These are phyloP conservation scores for Erodium texanum DNA, from an alignment of 441 rosid species.

Conservation along the genomic window DNA sequence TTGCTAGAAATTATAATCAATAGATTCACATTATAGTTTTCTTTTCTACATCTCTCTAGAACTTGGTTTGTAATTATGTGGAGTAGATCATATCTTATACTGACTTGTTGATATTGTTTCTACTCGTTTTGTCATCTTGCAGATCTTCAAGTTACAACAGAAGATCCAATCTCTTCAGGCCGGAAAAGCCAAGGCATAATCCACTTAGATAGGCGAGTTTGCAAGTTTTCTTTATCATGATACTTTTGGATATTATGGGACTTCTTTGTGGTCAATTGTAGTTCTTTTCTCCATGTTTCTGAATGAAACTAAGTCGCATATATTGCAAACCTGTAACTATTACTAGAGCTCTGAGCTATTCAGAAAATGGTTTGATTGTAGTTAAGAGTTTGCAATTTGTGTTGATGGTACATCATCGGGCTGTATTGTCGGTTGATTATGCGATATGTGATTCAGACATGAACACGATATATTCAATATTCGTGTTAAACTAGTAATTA, in stretches of 20 bases:
- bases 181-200: slow-evolving; percentile 76
- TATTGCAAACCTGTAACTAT: background rate
- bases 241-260: too few species aligned
- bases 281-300: background rate
- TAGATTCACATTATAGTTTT: too few species aligned
- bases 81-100: background rate
- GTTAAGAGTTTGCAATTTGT: background rate
- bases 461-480: too few species aligned
- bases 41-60: background rate
- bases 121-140: slow-evolving; percentile 20
- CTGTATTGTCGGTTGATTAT: too few species aligned
- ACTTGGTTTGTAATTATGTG: background rate
- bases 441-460: too few species aligned
- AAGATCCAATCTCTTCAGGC: slow-evolving; percentile 75
- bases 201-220: background rate
- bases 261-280: too few species aligned
- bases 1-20: background rate
- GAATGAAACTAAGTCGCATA: background rate
- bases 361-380: slow-evolving; percentile 8
- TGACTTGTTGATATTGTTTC: background rate
- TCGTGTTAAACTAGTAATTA: too few species aligned
- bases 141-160: slow-evolving; percentile 77
- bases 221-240: background rate
- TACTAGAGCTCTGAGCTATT: too few species aligned
- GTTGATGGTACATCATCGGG: too few species aligned